Evolutionary conservation across 2,329 filamentous ascomycete genomes (phyloP).

Genomic region (Colletotrichum zoysiae): DNA sequence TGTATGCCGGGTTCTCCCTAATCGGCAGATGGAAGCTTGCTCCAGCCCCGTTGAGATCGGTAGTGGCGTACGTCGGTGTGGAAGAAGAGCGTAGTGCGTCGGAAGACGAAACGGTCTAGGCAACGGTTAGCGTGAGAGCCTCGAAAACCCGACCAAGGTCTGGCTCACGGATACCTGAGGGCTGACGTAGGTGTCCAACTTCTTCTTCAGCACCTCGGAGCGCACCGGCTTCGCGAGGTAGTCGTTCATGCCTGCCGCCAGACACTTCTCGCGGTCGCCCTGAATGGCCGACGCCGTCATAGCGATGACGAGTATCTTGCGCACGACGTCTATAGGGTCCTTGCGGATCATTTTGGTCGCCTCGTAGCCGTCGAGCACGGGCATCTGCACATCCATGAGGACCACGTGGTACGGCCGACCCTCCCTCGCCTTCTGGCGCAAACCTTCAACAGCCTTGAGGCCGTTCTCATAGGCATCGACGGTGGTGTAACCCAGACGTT

Average conservation of each 20-base stretch:
- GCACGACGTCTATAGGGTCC: slow-evolving; percentile 80
- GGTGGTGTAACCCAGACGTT: slow-evolving; percentile 82
- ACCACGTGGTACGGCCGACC: slow-evolving; percentile 88
- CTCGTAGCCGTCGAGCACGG: slow-evolving; percentile 91
- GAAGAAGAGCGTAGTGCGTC: slow-evolving; percentile 32
- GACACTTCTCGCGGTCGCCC: slow-evolving; percentile 92
- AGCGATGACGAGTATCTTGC: slow-evolving; percentile 90
- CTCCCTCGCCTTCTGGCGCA: slow-evolving; percentile 78
- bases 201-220: slow-evolving; percentile 85
- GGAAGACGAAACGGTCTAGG: slow-evolving; percentile 17
- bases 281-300: slow-evolving; percentile 98
- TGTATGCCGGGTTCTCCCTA: slow-evolving; percentile 45
- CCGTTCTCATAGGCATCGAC: slow-evolving; percentile 94
- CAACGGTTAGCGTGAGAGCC: slow-evolving; percentile 13
- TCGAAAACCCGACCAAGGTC: background rate
- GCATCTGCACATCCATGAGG: slow-evolving; percentile 98
- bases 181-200: slow-evolving; percentile 73
- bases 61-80: slow-evolving; percentile 41
- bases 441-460: slow-evolving; percentile 85
- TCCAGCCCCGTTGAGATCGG: slow-evolving; percentile 42
- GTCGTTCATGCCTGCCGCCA: slow-evolving; percentile 98
- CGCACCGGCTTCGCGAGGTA: slow-evolving; percentile 97
- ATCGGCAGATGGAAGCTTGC: slow-evolving; percentile 41
- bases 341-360: slow-evolving; percentile 86
- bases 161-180: slow-evolving; percentile 46